These are phyloP conservation scores for Penstemon barbatus DNA, from an alignment of 257 asterid species.

Conservation along the genomic window DNA sequence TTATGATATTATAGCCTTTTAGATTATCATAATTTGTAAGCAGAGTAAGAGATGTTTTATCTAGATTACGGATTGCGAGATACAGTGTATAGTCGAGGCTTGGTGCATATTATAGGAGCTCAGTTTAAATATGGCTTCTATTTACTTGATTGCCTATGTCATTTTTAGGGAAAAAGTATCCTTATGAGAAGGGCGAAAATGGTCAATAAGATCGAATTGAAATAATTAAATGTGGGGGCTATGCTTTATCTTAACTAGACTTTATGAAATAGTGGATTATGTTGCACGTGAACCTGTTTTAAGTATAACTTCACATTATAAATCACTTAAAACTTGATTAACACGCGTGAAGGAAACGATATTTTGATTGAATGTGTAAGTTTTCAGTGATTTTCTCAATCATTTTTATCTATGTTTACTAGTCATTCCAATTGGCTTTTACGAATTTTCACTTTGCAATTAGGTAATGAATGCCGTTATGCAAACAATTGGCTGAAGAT, in stretches of 20 bases:
- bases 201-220: not conserved
- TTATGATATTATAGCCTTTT: no score
- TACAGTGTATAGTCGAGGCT: not conserved
- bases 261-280: not conserved
- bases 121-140: not conserved
- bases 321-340: not conserved
- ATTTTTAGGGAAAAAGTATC: not conserved
- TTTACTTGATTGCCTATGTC: not conserved
- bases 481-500: conserved; percentile 26
- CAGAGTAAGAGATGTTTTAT: not conserved
- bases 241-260: conserved; percentile 1
- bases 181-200: not conserved
- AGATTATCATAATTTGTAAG: not conserved
- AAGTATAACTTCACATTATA: not conserved
- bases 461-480: conserved; percentile 40
- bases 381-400: not conserved
- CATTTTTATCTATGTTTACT: conserved; percentile 1
- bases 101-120: not conserved
- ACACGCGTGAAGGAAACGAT: conserved; percentile 3
- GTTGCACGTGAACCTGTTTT: not conserved
- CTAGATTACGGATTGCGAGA: not conserved
- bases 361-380: not conserved
- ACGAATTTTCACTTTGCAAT: conserved; percentile 12
- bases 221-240: not conserved
- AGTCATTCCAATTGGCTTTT: conserved; percentile 8